Evolutionary conservation across 148 eudicot species (phyloP), one percentile per base, ranked within the genome.

Genomic region (Cornus kousa): DNA sequence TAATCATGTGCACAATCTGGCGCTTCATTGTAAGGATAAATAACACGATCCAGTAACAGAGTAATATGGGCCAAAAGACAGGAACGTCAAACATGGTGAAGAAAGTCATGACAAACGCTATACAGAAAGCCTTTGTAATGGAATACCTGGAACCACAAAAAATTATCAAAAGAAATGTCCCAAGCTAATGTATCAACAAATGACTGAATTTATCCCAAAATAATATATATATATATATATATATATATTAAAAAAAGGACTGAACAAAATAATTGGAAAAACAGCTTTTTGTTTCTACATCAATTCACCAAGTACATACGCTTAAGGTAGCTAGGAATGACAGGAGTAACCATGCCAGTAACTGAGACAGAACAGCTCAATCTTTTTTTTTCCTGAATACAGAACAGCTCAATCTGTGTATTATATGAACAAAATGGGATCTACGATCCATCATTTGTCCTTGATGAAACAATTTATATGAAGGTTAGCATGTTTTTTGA

Each of bases 1-100:
- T 94, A 78, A 94, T 83, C 98, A 94, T 94, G 85, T 94, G 98
- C 64, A 89, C 87, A 73, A 94, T 90, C 81, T 92, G 98, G 71
- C 98, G 93, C 88, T 89, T 90, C 98, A 94, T 92, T 55, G 98
- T 92, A 48, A 94, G 94, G 80, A 86, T 82, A 79, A 94, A 92
- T 39, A 94, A 89, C 67, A 88, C 90, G 65, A 91, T n/a, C 95
- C 95, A 91, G 85, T 91, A 91, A 80, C 88, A 88, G 17, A 91
- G 83, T 70, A 91, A 79, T 79, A 91, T 91, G 67, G 95, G 95
- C 95, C 95, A 91, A 71, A 91, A 91, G 74, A 91, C 95, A 57
- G 95, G 95, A 48, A 91, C 89, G 79, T 91, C 95, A 48, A 91
- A 90, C 79, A 84, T 83, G 35, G 91, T 88, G 60, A 89, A 91